A percentile compares a stretch with the other conserved stretches of the same genome.
Conservation (phyloP, 2,329 filamentous ascomycete genomes). For the Fusarium bulbicola region DNA sequence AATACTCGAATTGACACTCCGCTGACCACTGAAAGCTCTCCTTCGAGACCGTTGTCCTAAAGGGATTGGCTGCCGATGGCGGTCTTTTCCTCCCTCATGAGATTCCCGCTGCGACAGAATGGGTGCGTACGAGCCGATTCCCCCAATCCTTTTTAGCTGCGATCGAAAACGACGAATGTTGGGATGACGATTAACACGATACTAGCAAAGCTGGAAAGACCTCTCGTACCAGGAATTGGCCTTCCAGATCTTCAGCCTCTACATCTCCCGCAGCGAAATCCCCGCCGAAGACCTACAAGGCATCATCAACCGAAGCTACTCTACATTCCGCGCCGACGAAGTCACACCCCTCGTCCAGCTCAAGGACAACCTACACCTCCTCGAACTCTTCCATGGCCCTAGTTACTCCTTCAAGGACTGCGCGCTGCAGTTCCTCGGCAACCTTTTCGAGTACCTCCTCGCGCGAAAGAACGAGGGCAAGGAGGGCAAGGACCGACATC, state of each 20-base stretch:
- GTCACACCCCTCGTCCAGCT: constrained; percentile 69
- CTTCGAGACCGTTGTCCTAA: constrained; percentile 87
- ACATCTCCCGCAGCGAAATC: constrained; percentile 71
- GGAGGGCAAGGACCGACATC: constrained; percentile 72
- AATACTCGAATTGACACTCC: neutral
- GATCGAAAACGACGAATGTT: neutral
- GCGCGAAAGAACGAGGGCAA: constrained; percentile 71
- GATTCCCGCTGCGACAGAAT: constrained; percentile 72
- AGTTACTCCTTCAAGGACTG: constrained; percentile 93
- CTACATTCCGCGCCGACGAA: constrained; percentile 82
- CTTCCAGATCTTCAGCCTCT: constrained; percentile 85
- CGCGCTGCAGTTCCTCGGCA: constrained; percentile 93
- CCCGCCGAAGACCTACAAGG: constrained; percentile 73
- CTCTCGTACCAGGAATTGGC: constrained; percentile 84
- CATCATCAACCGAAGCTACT: constrained; percentile 84
- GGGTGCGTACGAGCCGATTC: constrained; percentile 49
- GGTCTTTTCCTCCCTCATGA: constrained; percentile 87
- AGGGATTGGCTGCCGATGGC: constrained; percentile 83
- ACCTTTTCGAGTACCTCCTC: constrained; percentile 91
- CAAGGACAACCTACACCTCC: constrained; percentile 74
- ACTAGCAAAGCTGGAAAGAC: constrained; percentile 75
- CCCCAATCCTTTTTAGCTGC: accelerated
- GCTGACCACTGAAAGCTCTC: constrained; percentile 66
- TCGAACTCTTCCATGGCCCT: constrained; percentile 96
- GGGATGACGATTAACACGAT: neutral